These are phyloP conservation scores for Sapria himalayana DNA, from an alignment of 345 rosid genomes.

Conservation along the genomic window DNA sequence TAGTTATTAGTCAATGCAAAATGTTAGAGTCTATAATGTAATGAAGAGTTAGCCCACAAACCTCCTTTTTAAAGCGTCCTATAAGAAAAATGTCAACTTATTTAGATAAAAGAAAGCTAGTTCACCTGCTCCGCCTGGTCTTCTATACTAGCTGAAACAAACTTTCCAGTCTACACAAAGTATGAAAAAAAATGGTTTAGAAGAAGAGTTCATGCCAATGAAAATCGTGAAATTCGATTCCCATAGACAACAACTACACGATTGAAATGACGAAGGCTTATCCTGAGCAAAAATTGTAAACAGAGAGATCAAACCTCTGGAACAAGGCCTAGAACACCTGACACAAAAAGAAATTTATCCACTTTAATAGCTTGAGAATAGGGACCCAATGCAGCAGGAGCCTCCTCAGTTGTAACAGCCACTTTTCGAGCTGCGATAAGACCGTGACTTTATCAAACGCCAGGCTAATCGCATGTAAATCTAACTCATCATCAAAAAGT, in stretches of 20 bases:
- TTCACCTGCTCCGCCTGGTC: conserved; percentile 81
- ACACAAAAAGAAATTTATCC: conserved; percentile 52
- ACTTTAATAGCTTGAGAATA: conserved; percentile 83
- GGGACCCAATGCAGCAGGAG: conserved; percentile 89
- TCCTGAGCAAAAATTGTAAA: too few species aligned
- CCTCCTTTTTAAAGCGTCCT: too few species aligned
- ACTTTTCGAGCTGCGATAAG: conserved; percentile 49
- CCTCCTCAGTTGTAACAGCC: conserved; percentile 55
- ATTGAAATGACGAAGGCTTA: background rate
- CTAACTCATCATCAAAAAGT: too few species aligned
- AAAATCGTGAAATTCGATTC: too few species aligned
- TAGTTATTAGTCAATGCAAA: too few species aligned
- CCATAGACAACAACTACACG: background rate
- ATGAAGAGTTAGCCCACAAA: too few species aligned
- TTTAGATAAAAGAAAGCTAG: conserved; percentile 1
- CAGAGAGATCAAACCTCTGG: conserved; percentile 40
- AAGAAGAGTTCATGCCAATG: background rate
- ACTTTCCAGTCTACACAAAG: conserved; percentile 48
- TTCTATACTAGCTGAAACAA: conserved; percentile 43
- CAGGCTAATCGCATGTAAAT: too few species aligned
- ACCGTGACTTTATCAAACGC: too few species aligned
- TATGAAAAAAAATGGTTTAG: conserved; percentile 6
- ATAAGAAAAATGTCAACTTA: too few species aligned
- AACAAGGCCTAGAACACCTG: conserved; percentile 68
- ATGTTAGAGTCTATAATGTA: too few species aligned